Evolutionary conservation across 345 rosid genomes (phyloP).

Genomic region (Citrus medica): DNA sequence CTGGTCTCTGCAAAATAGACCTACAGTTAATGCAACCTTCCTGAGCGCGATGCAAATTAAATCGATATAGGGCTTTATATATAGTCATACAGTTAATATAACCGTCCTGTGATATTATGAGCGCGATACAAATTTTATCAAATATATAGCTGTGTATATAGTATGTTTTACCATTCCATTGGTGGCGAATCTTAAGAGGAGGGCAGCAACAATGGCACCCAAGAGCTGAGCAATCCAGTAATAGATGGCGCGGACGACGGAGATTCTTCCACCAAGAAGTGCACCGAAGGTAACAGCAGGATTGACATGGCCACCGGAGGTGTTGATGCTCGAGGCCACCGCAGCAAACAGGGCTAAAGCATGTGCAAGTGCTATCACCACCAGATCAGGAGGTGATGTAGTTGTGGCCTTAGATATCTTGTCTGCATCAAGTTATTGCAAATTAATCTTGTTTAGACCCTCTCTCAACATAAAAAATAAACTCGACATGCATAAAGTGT

Average conservation of each 20-base stretch:
- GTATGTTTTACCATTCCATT: constrained; percentile 48
- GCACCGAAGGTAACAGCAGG: constrained; percentile 78
- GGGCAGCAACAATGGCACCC: constrained; percentile 58
- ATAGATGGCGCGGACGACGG: constrained; percentile 49
- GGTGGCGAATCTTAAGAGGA: constrained; percentile 60
- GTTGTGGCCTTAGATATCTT: constrained; percentile 39
- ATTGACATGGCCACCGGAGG: constrained; percentile 77
- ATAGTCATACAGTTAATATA: no score
- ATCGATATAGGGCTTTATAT: no score
- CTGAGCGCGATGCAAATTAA: no score
- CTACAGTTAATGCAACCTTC: no score
- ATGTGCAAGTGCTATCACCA: constrained; percentile 62
- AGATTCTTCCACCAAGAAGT: constrained; percentile 63
- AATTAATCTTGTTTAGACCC: no score
- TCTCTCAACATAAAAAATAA: no score
- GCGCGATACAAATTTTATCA: no score
- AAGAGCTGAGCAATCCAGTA: constrained; percentile 83
- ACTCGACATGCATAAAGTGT: neutral
- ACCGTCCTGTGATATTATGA: no score
- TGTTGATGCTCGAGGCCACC: constrained; percentile 52
- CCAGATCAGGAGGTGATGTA: constrained; percentile 39
- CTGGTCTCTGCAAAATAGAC: constrained; percentile 48
- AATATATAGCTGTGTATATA: no score
- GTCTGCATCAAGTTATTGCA: constrained; percentile 25
- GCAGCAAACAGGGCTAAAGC: constrained; percentile 61